Conservation (phyloP, 2,329 filamentous ascomycete genomes). For the Arachnomyces sp. region DNA sequence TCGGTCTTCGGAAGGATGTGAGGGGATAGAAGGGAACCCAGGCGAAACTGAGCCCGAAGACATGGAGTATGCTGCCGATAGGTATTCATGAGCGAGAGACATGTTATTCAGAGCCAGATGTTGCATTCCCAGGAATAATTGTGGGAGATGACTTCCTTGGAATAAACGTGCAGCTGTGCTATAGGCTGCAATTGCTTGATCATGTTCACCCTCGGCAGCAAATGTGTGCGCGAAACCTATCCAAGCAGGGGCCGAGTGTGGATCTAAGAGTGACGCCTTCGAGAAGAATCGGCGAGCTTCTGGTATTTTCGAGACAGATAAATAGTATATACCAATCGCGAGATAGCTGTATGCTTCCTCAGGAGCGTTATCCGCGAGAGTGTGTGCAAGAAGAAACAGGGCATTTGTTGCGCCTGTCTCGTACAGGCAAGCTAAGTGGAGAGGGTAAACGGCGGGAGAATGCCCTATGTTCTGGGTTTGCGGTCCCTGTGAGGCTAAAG, state of each 20-base stretch:
- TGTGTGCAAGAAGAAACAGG: slow-evolving; percentile 84
- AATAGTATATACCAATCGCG: slow-evolving; percentile 91
- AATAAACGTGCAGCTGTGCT: slow-evolving; percentile 90
- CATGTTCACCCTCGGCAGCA: slow-evolving; percentile 92
- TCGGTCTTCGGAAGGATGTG: slow-evolving; percentile 14
- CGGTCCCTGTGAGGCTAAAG: slow-evolving; percentile 17
- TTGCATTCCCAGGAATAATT: slow-evolving; percentile 96
- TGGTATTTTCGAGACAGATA: slow-evolving; percentile 77
- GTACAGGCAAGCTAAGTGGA: slow-evolving; percentile 85
- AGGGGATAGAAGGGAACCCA: slow-evolving; percentile 19
- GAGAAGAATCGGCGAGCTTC: slow-evolving; percentile 94
- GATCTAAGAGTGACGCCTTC: slow-evolving; percentile 94
- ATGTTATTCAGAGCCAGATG: slow-evolving; percentile 95
- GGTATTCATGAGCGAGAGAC: slow-evolving; percentile 84
- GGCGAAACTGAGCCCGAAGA: slow-evolving; percentile 33
- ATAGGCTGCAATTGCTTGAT: slow-evolving; percentile 96
- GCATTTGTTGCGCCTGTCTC: slow-evolving; percentile 80
- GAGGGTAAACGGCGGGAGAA: slow-evolving; percentile 59
- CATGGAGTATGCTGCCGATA: slow-evolving; percentile 72
- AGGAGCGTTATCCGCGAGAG: slow-evolving; percentile 83
- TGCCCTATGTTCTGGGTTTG: slow-evolving; percentile 35
- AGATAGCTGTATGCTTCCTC: slow-evolving; percentile 89
- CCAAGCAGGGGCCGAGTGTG: slow-evolving; percentile 95
- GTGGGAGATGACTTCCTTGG: slow-evolving; percentile 91
- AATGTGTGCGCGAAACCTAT: slow-evolving; percentile 99